These are phyloP conservation scores for Aspergillus caelatus DNA, from an alignment of 2,329 filamentous ascomycete species.

Conservation along the genomic window DNA sequence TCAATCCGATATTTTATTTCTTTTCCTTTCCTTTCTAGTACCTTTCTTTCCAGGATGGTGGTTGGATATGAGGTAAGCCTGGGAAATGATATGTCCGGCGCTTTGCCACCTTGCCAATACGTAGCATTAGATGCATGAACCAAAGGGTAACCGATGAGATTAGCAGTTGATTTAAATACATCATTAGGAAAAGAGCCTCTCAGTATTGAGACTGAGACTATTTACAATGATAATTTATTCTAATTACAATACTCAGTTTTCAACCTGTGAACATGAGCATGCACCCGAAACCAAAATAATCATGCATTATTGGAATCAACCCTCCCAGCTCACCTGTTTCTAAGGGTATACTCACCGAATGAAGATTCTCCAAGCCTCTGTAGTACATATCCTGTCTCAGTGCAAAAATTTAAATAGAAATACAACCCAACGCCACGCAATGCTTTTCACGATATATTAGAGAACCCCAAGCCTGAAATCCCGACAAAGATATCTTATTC, in stretches of 20 bases:
- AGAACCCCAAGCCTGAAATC: background rate
- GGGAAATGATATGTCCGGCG: background rate
- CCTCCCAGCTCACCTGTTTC: background rate
- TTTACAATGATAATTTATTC: background rate
- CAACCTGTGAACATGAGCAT: background rate
- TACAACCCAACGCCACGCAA: slow-evolving; percentile 15
- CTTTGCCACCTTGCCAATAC: too few relatives aligned
- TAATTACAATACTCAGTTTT: background rate
- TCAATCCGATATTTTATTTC: background rate
- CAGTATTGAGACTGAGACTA: background rate
- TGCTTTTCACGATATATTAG: slow-evolving; percentile 8
- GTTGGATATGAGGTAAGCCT: background rate
- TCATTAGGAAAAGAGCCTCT: background rate
- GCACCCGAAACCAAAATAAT: background rate
- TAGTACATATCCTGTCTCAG: background rate
- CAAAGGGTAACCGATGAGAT: background rate
- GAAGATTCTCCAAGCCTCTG: background rate
- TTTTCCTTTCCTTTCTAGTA: background rate
- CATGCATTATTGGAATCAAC: background rate
- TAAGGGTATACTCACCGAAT: background rate
- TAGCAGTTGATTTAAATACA: background rate
- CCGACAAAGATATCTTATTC: background rate
- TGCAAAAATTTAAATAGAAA: background rate
- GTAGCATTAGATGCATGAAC: too few relatives aligned
- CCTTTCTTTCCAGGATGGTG: background rate